A percentile compares a stretch with the other conserved stretches of the same genome.
Conservation (phyloP, 2,329 filamentous ascomycete genomes). For the Trichoderma guizhouense region DNA sequence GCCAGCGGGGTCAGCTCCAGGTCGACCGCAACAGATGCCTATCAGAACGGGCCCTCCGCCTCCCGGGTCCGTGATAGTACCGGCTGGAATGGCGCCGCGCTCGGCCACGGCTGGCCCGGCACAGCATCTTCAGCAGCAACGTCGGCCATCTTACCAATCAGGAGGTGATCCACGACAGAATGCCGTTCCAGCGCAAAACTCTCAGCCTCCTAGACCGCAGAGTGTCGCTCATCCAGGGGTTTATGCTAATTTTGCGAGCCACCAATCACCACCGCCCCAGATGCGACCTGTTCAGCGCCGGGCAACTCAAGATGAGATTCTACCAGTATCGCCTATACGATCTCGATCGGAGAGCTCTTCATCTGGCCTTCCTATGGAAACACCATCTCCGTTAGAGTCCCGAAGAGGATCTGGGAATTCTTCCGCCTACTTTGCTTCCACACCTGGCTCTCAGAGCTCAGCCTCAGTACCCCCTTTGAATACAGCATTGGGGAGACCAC, state of each 20-base stretch:
- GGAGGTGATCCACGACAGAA: not conserved
- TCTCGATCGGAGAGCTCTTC: constrained; percentile 21
- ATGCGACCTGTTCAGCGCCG: constrained; percentile 6
- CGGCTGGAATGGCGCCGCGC: constrained; percentile 4
- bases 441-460: constrained; percentile 5
- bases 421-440: constrained; percentile 6
- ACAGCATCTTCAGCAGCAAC: constrained; percentile 9
- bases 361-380: constrained; percentile 17
- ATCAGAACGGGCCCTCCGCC: not conserved
- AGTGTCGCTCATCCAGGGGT: constrained; percentile 1
- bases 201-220: constrained; percentile 14
- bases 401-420: constrained; percentile 19
- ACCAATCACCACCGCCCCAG: not conserved
- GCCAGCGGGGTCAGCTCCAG: not conserved
- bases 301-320: constrained; percentile 13
- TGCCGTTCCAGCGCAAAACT: not conserved
- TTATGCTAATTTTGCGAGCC: not conserved
- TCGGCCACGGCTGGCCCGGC: not conserved
- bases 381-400: constrained; percentile 20
- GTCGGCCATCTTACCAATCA: not conserved
- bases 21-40: constrained; percentile 8
- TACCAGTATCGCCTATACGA: constrained; percentile 20
- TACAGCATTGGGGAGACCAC: not conserved
- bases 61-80: not conserved
- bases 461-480: not conserved